Evolutionary conservation across 345 rosid species (phyloP), one percentile per base, ranked within the genome.

Genomic region (Acer yangbiense): DNA sequence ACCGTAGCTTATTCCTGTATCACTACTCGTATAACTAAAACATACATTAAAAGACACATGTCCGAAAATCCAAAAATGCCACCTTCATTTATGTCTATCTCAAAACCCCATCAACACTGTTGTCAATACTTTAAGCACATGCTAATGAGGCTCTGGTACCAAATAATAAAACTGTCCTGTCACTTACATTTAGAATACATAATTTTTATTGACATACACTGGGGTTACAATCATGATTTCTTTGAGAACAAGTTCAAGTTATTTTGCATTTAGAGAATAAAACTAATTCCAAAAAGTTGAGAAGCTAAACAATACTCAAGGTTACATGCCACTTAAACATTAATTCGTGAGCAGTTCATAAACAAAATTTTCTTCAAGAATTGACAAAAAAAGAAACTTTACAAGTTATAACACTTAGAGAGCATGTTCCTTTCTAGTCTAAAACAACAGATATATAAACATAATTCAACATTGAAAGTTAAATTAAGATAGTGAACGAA

Each of bases 401-500:
- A 9, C 61, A 58, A 29, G 1, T 29, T 16, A 16, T 3, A 50
- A 17, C 39, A 23, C 29, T 12, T 11, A 69, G 58, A 54, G 23
- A 46, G 52, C n/a, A 69, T 3, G 23, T 16, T 52, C 44, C 25
- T 27, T 70, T 27, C 62, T 52, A 14, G 25, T 27, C 23, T 70
- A 27, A 9, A 27, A 7, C 48, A 41, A 44, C 67, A 41, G 9
- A 25, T 69, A 66, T 7, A 8, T 16, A 27, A 52, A 29, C 10
- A 27, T 8, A 61, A 73, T 7, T 39, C 6, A 43, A 7, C 43
- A 54, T 27, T 71, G 25, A 54, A 18, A 27, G 57, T 29, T 17
- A 54, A 71, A 70, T 39, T 21, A 9, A 13, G 68, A 43, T 9
- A 23, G 60, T 29, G 13, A 44, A 62, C 25, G n/a, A 7, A 92